These are phyloP conservation scores for Verticillium nonalfalfae DNA, from an alignment of 2,329 filamentous ascomycete genomes.

Conservation along the genomic window DNA sequence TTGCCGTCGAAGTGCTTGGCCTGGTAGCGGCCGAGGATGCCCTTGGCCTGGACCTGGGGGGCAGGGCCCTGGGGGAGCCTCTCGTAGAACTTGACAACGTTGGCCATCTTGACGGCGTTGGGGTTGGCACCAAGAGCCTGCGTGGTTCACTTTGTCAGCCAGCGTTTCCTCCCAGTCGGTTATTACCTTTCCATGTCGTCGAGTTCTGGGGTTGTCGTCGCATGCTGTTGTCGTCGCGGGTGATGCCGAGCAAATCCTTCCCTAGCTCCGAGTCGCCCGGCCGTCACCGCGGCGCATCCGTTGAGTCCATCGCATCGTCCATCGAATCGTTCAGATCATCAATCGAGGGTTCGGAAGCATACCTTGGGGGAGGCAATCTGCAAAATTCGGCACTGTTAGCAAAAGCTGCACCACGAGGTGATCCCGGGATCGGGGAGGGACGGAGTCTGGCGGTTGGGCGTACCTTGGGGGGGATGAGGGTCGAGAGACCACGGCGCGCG, in stretches of 20 bases:
- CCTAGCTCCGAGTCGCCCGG: neutral
- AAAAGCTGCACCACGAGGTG: neutral
- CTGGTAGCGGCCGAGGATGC: slow-evolving; percentile 84
- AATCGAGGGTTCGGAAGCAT: slow-evolving; percentile 30
- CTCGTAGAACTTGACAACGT: slow-evolving; percentile 98
- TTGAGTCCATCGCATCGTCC: slow-evolving; percentile 3
- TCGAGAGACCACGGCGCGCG: slow-evolving; percentile 85
- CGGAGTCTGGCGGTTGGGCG: slow-evolving; percentile 18
- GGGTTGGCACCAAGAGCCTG: slow-evolving; percentile 91
- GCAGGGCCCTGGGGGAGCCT: slow-evolving; percentile 91
- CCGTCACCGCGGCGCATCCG: neutral
- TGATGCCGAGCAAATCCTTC: slow-evolving; percentile 6
- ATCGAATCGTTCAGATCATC: slow-evolving; percentile 2
- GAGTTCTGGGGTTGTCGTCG: neutral
- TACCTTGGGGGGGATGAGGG: slow-evolving; percentile 99
- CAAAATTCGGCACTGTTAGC: slow-evolving; percentile 3
- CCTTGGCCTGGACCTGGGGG: slow-evolving; percentile 74
- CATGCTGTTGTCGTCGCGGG: neutral
- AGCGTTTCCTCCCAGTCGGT: neutral
- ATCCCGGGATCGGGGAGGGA: slow-evolving; percentile 7
- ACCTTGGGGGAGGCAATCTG: slow-evolving; percentile 81
- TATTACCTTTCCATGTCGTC: neutral
- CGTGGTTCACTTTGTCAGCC: neutral
- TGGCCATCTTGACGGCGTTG: slow-evolving; percentile 96
- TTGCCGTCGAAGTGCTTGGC: slow-evolving; percentile 83